Percentiles rank a stretch among this genome's conserved stretches.
Conservation (phyloP, 768 basidiomycete genomes). For the Cyclocybe cylindracea region DNA sequence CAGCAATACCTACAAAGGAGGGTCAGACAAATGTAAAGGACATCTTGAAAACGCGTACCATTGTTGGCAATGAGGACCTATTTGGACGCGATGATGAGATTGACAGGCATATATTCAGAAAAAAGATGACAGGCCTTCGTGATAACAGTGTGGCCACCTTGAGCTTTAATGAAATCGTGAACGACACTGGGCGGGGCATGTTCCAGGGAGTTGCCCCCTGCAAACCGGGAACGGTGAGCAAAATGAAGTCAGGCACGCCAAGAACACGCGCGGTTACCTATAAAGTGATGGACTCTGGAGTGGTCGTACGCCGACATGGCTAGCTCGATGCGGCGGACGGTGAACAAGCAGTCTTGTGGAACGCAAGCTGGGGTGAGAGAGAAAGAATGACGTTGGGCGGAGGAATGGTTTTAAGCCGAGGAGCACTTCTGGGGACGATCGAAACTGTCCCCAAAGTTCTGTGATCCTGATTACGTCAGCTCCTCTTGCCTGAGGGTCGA, state of each 20-base stretch:
- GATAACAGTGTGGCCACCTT: conserved; percentile 98
- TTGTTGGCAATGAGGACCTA: conserved; percentile 99
- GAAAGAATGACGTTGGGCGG: conserved; percentile 11
- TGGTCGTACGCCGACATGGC: conserved; percentile 56
- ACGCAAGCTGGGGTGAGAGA: conserved; percentile 16
- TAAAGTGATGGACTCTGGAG: conserved; percentile 54
- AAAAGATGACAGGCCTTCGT: conserved; percentile 71
- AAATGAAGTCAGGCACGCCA: conserved; percentile 5
- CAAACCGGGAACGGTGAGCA: conserved; percentile 13
- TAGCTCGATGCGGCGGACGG: conserved; percentile 18
- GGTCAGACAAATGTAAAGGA: conserved; percentile 18
- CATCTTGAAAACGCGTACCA: conserved; percentile 46
- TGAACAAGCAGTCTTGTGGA: conserved; percentile 9
- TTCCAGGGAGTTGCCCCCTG: conserved; percentile 93
- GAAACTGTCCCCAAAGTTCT: conserved; percentile 41
- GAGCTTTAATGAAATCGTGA: conserved; percentile 84
- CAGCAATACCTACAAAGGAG: conserved; percentile 80
- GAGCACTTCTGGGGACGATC: conserved; percentile 41
- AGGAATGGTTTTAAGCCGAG: conserved; percentile 24
- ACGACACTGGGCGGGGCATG: conserved; percentile 78
- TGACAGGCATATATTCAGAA: conserved; percentile 1
- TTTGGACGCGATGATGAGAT: conserved; percentile 4
- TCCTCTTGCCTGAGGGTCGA: not conserved
- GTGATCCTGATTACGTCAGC: conserved; percentile 33
- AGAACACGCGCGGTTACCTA: conserved; percentile 34